Evolutionary conservation across 1,284 basidiomycete genomes (phyloP), one percentile per base, ranked within the genome.

Genomic region (Gomphus bonarii): DNA sequence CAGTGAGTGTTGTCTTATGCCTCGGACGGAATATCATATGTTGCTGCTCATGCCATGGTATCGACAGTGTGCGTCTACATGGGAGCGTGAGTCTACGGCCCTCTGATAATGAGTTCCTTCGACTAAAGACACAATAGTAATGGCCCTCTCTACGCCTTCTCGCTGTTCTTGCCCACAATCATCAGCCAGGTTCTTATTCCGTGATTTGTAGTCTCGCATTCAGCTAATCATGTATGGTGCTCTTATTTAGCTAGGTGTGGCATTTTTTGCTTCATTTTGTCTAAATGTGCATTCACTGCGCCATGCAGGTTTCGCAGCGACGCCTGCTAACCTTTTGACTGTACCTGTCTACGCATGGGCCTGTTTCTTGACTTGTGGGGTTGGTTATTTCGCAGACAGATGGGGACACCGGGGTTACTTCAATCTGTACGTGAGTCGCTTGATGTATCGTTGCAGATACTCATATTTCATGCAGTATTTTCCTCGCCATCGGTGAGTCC

Each of bases 101-200:
- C n/a, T 20, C 31, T 36, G 16, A 3, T 6, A 14, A n/a, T n/a
- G 38, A 20, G 18, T n/a, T 40, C 16, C 25, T 6, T 12, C 11
- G 20, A 40, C 38, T n/a, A 16, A 16, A 50, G 9, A 14, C n/a
- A n/a, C 22, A 33, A n/a, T 38, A 61, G 62, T 47, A 81, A 82
- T 63, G 80, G 75, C 66, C 84, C 85, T 0, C 68, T 88, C 35
- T 89, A 88, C 63, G 83, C 85, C 1, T 88, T 88, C 68, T 74
- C 81, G 5, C 67, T 88, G 44, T 88, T 88, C 71, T 71, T 87
- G 38, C 86, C 86, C 4, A 83, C 77, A 44, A 86, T 86, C 63
- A 85, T 85, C 67, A 81, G 75, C 60, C 70, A 83, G 69, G 80
- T 84, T 59, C 57, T 65, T 66, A 61, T 46, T 28, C 18, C 44